Conservation (phyloP, 495 filamentous ascomycete species). For the Chaetomium fimeti region DNA sequence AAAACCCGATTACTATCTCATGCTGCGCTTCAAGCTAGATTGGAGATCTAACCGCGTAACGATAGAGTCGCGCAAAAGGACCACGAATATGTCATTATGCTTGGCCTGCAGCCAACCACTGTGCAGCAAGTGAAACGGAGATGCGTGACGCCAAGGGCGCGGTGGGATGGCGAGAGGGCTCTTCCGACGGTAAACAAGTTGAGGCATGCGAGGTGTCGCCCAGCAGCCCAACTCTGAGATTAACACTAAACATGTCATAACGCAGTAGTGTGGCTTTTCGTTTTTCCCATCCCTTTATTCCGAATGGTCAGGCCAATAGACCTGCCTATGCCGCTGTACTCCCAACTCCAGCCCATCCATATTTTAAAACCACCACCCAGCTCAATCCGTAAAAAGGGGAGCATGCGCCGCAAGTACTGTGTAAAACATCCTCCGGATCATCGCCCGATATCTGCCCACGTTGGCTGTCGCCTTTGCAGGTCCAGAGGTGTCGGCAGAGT, state of each 20-base stretch:
- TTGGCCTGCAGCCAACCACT: too few species aligned
- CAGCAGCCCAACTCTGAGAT: not conserved
- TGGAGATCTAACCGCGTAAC: too few species aligned
- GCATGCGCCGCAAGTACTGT: not conserved
- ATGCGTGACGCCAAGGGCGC: too few species aligned
- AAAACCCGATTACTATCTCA: not conserved
- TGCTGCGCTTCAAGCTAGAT: not conserved
- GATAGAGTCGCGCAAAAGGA: too few species aligned
- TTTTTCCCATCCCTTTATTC: constrained; percentile 10
- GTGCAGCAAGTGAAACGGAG: too few species aligned
- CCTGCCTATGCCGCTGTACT: constrained; percentile 6
- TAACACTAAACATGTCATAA: constrained; percentile 1
- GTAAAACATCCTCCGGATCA: not conserved
- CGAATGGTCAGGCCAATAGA: constrained; percentile 3
- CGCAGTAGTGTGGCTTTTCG: not conserved
- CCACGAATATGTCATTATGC: too few species aligned
- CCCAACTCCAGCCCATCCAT: constrained; percentile 16
- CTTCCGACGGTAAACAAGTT: too few species aligned
- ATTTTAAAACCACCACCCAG: constrained; percentile 11
- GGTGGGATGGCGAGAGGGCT: too few species aligned
- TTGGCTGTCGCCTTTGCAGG: not conserved
- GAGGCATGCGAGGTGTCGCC: not conserved
- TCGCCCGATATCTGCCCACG: not conserved
- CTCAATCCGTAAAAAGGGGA: not conserved
- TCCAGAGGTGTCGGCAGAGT: not conserved